Evolutionary conservation across 2,329 filamentous ascomycete species (phyloP), one percentile per base, ranked within the genome.

Genomic region (Epichloe glyceriae): DNA sequence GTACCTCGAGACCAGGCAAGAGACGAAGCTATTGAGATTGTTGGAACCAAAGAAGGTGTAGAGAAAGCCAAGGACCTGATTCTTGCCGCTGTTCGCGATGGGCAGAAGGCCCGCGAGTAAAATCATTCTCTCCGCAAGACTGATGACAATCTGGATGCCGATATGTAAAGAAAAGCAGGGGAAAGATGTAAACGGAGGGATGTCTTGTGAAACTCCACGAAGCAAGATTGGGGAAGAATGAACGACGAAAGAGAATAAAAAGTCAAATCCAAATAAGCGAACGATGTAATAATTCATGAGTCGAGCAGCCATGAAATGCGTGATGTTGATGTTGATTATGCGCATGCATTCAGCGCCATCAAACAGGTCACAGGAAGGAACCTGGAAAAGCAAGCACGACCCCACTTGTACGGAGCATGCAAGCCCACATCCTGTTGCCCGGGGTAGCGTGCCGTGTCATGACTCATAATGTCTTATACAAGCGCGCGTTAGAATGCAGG

Each of bases 41-140:
- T 85, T 37, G 93, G 93, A 39, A 79, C 76, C 50, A 79, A 79
- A 62, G 85, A 88, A 15, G 88, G 87, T 12, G 81, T 95, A 38
- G 88, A 96, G 68, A 78, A 86, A 66, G 93, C 93, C 47, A 89
- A 85, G 71, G 83, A 95, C 53, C 75, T 95, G 64, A 96, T 98
- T 54, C 71, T 98, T 54, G 82, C 88, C 53, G 86, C 89, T 56
- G 86, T 97, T 11, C 75, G 78, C 50, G 80, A 83, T 51, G 83
- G 80, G 26, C 56, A 58, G 59, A 67, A 64, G 59, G 44, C 60
- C n/a, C 60, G 58, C 46, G 64, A 68, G 51, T 61, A 60, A 50
- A 26, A 15, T 8, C 26, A n/a, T 35, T 4, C 11, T 34, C 7
- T n/a, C 0, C 6, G 22, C 43, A 19, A 34, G 43, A 40, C 19